phyloP scores from a whole-genome alignment of 2,329 filamentous ascomycete species.

The Ophiostoma australiae region DNA sequence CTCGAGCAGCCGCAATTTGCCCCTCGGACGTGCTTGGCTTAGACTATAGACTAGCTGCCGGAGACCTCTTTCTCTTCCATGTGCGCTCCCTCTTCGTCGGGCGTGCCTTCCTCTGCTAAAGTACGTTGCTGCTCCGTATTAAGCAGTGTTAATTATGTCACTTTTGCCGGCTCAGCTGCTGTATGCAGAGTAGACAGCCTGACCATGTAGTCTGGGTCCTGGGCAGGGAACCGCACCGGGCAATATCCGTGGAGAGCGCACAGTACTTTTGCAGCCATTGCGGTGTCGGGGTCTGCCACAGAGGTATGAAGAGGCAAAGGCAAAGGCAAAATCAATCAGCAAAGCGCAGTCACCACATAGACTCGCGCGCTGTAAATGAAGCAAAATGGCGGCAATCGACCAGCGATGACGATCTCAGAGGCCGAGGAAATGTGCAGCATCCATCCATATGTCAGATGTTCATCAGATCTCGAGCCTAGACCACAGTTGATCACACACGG shows the following conservation, averaged over 20 bases:
- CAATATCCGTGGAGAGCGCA: not conserved
- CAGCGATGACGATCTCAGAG: not conserved
- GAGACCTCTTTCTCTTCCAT: not conserved
- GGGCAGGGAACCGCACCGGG: not conserved
- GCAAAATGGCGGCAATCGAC: not conserved
- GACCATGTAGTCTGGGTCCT: not conserved
- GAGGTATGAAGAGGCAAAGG: not conserved
- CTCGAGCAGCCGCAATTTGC: not conserved
- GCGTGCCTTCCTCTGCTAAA: not conserved
- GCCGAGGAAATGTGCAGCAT: constrained; percentile 1
- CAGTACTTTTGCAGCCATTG: not conserved
- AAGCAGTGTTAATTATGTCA: not conserved
- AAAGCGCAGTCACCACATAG: no score
- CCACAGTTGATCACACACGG: no score
- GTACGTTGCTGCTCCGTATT: not conserved
- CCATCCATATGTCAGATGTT: no score
- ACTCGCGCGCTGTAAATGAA: no score
- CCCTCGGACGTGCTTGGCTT: not conserved
- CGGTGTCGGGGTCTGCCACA: not conserved
- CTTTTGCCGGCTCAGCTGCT: not conserved
- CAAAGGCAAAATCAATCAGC: no score
- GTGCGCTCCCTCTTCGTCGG: not conserved
- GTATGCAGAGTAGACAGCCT: not conserved
- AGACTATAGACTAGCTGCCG: not conserved
- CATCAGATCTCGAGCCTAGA: no score